Percentiles rank a stretch among this genome's conserved stretches.
Conservation (phyloP, 2,329 filamentous ascomycete species). For the Coccinonectria pachysandricola region DNA sequence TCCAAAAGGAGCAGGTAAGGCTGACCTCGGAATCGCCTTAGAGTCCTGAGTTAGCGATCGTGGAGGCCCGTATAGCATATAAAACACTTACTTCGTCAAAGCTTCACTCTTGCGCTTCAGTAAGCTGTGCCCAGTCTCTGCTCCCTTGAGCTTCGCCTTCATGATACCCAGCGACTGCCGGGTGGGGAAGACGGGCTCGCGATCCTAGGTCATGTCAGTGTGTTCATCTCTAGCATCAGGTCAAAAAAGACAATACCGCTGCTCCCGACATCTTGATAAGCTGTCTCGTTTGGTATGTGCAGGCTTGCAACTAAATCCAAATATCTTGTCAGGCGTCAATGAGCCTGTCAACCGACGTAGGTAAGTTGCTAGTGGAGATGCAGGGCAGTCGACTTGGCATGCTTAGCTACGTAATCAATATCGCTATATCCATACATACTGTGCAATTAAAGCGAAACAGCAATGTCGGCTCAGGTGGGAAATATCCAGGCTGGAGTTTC, state of each 20-base stretch:
- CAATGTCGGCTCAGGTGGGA: too few species aligned
- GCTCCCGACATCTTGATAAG: constrained; percentile 24
- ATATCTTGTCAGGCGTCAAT: too few species aligned
- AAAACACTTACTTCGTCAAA: constrained; percentile 69
- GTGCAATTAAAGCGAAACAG: too few species aligned
- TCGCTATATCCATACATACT: too few species aligned
- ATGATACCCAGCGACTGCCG: constrained; percentile 93
- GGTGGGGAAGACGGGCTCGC: constrained; percentile 95
- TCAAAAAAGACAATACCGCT: constrained; percentile 11
- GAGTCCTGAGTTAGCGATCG: too few species aligned
- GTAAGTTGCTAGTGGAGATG: constrained; percentile 6
- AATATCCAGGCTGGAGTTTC: too few species aligned
- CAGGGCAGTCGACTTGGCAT: too few species aligned
- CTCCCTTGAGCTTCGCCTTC: constrained; percentile 96
- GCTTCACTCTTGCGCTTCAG: constrained; percentile 98
- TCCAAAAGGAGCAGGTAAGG: too few species aligned
- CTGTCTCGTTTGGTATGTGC: too few species aligned
- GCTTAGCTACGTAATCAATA: constrained; percentile 8
- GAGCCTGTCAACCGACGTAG: too few species aligned
- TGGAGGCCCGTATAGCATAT: too few species aligned
- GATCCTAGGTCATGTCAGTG: constrained; percentile 49
- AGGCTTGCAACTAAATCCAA: too few species aligned
- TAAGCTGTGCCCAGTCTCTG: constrained; percentile 83
- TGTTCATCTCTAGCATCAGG: not conserved
- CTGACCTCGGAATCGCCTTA: constrained; percentile 82